Conservation (phyloP, 495 filamentous ascomycete genomes). For the Rhizodiscina lignyota region DNA sequence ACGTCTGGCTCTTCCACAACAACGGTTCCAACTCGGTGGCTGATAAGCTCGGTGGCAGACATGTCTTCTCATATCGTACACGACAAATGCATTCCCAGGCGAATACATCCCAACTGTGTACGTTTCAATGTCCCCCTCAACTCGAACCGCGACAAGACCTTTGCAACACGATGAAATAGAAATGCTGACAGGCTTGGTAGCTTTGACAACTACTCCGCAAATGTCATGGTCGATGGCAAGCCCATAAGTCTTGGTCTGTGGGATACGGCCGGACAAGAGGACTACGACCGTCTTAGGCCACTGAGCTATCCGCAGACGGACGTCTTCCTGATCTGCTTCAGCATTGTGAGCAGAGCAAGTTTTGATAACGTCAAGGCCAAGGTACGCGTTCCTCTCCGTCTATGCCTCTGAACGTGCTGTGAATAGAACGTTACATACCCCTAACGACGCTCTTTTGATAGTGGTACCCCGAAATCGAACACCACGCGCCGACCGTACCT, state of each 20-base stretch:
- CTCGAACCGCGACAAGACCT: background rate
- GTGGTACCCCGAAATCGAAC: conserved; percentile 96
- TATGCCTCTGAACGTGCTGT: background rate
- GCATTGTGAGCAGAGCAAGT: conserved; percentile 89
- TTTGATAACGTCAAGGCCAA: conserved; percentile 97
- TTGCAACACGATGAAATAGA: no score
- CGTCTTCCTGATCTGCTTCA: conserved; percentile 97
- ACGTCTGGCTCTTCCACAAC: conserved; percentile 13
- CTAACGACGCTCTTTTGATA: conserved; percentile 16
- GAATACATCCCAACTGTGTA: conserved; percentile 99
- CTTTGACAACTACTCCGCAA: conserved; percentile 98
- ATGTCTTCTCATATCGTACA: conserved; percentile 97
- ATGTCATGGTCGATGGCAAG: conserved; percentile 95
- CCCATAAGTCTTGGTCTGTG: conserved; percentile 93
- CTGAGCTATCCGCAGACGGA: conserved; percentile 97
- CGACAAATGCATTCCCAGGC: conserved; percentile 95
- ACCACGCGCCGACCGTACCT: conserved; percentile 87
- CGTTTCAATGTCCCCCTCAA: conserved; percentile 23
- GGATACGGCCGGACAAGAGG: conserved; percentile 98
- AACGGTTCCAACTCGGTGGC: background rate
- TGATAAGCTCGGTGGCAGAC: conserved; percentile 38
- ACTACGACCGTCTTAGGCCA: conserved; percentile 89
- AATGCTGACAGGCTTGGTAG: conserved; percentile 29
- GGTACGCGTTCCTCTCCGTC: conserved; percentile 29
- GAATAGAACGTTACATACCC: conserved; percentile 28